Percentiles rank a stretch among this genome's conserved stretches.
These are phyloP conservation scores for Halophytophthora polymorphica DNA, from an alignment of 352 stramenopile species.

Conservation along the genomic window DNA sequence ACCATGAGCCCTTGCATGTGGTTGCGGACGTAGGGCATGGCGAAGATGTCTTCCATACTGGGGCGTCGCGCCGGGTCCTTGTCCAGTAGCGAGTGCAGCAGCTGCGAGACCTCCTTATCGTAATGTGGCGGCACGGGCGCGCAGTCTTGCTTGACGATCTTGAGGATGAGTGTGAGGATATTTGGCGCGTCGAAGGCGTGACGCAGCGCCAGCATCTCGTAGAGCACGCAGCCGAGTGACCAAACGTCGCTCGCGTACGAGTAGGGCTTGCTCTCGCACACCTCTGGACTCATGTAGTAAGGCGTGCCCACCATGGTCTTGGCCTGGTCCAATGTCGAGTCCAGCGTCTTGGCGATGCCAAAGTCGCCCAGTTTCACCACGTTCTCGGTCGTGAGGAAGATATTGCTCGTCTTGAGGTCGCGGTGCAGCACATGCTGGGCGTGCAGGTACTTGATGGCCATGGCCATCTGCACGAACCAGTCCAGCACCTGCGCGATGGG, in stretches of 20 bases:
- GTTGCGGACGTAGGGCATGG: constrained; percentile 66
- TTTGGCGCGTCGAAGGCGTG: constrained; percentile 86
- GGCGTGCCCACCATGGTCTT: constrained; percentile 90
- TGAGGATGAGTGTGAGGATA: constrained; percentile 79
- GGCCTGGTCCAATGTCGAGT: constrained; percentile 83
- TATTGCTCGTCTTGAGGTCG: constrained; percentile 95
- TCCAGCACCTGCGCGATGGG: constrained; percentile 63
- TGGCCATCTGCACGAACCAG: constrained; percentile 93
- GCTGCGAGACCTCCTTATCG: constrained; percentile 46
- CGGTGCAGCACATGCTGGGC: constrained; percentile 88
- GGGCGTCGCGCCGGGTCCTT: constrained; percentile 60
- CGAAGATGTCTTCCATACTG: constrained; percentile 75
- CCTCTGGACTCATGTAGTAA: constrained; percentile 93
- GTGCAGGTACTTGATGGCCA: constrained; percentile 94
- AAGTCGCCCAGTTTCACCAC: constrained; percentile 93
- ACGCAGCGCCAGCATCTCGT: constrained; percentile 84
- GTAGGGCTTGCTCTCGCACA: constrained; percentile 92
- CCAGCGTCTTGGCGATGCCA: constrained; percentile 87
- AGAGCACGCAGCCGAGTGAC: constrained; percentile 90
- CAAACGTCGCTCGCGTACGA: constrained; percentile 92
- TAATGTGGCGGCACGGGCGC: constrained; percentile 54
- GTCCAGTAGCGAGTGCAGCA: constrained; percentile 57
- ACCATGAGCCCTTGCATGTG: constrained; percentile 71
- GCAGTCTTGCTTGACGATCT: constrained; percentile 83
- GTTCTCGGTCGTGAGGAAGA: constrained; percentile 84